phyloP scores from a whole-genome alignment of 2,329 filamentous ascomycete species.

The Neofusicoccum sp. region DNA sequence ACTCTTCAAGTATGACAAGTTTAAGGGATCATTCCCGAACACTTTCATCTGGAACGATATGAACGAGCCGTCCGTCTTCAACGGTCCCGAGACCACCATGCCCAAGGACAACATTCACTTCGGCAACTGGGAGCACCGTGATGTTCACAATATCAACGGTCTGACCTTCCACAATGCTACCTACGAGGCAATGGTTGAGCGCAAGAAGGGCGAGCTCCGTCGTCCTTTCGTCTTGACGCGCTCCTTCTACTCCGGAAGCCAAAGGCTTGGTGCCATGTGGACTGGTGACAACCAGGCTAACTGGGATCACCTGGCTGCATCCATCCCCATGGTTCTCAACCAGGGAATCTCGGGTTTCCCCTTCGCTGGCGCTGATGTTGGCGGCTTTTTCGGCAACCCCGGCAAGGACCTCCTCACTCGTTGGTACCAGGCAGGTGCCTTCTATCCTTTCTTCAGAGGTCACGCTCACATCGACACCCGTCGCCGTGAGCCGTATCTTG shows the following conservation, averaged over 20 bases:
- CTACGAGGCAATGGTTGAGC: slow-evolving; percentile 76
- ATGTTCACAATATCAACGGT: slow-evolving; percentile 93
- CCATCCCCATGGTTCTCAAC: slow-evolving; percentile 89
- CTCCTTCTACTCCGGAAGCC: slow-evolving; percentile 86
- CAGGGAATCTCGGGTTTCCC: slow-evolving; percentile 92
- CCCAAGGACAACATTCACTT: slow-evolving; percentile 95
- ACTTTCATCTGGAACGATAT: slow-evolving; percentile 99
- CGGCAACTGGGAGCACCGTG: slow-evolving; percentile 92
- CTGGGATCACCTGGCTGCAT: slow-evolving; percentile 86
- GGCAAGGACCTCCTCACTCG: slow-evolving; percentile 85
- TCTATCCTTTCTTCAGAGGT: slow-evolving; percentile 97
- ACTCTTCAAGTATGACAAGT: slow-evolving; percentile 83
- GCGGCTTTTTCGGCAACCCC: slow-evolving; percentile 97
- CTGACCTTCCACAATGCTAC: slow-evolving; percentile 95
- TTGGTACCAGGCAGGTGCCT: slow-evolving; percentile 96
- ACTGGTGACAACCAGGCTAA: slow-evolving; percentile 95
- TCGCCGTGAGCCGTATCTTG: slow-evolving; percentile 87
- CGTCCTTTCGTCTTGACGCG: slow-evolving; percentile 92
- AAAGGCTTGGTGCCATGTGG: slow-evolving; percentile 94
- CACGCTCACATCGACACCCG: slow-evolving; percentile 97
- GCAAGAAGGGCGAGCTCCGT: slow-evolving; percentile 79
- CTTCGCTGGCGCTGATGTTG: slow-evolving; percentile 92
- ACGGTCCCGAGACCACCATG: slow-evolving; percentile 97
- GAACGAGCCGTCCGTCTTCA: slow-evolving; percentile 99
- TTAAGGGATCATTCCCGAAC: slow-evolving; percentile 83